Evolutionary conservation across 1,139 yeast genomes (phyloP).

Genomic region (Lodderomyces oxycetoniae): DNA sequence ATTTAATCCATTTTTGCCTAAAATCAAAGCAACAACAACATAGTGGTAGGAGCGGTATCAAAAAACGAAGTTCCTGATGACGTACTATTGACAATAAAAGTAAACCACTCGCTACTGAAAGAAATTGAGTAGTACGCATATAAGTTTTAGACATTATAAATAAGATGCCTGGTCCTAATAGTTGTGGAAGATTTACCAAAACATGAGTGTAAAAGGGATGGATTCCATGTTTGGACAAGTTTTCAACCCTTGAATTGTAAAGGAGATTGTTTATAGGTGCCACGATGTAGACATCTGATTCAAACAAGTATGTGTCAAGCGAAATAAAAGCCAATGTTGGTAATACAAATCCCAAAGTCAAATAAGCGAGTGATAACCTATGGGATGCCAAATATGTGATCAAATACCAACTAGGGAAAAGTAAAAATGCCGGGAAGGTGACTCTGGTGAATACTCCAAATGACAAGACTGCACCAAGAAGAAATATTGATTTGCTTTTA

Average conservation of each 20-base stretch:
- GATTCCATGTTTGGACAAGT: slow-evolving; percentile 73
- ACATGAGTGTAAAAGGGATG: slow-evolving; percentile 78
- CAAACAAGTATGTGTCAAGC: slow-evolving; percentile 46
- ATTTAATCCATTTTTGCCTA: slow-evolving; percentile 14
- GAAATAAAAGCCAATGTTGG: slow-evolving; percentile 39
- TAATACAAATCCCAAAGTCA: slow-evolving; percentile 26
- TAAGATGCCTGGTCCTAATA: slow-evolving; percentile 72
- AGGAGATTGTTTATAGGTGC: slow-evolving; percentile 74
- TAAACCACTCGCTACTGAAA: slow-evolving; percentile 61
- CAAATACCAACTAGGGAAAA: slow-evolving; percentile 51
- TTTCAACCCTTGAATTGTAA: slow-evolving; percentile 59
- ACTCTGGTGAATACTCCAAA: slow-evolving; percentile 80
- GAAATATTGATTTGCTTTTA: slow-evolving; percentile 10
- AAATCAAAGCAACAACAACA: slow-evolving; percentile 59
- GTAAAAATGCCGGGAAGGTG: slow-evolving; percentile 72
- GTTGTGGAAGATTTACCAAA: slow-evolving; percentile 68
- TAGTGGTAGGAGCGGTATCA: slow-evolving; percentile 73
- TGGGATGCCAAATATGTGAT: slow-evolving; percentile 32
- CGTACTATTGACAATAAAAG: slow-evolving; percentile 63
- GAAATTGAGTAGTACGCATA: slow-evolving; percentile 47
- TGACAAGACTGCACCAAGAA: slow-evolving; percentile 31
- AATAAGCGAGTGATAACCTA: slow-evolving; percentile 19
- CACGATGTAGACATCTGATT: slow-evolving; percentile 33
- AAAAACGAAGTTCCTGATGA: slow-evolving; percentile 88
- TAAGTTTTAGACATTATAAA: slow-evolving; percentile 30